These are phyloP conservation scores for Penicillium capsulatum DNA, from an alignment of 2,329 filamentous ascomycete species.

Conservation along the genomic window DNA sequence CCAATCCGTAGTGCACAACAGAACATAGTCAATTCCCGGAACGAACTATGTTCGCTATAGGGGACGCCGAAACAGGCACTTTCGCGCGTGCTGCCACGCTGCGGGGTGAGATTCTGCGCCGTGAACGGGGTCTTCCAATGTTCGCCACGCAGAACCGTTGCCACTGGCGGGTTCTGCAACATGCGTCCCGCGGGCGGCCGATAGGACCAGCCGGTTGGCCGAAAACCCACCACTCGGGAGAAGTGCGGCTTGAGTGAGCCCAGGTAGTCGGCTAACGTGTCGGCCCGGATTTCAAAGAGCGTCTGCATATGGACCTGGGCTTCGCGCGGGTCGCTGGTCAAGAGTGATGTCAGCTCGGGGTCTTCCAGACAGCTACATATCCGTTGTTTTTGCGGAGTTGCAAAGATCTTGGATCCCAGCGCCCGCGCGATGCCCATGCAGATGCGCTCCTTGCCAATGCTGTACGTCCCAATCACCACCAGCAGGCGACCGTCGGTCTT, in stretches of 20 bases:
- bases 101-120: constrained; percentile 68
- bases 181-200: constrained; percentile 63
- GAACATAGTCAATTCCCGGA: constrained; percentile 91
- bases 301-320: constrained; percentile 98
- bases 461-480: constrained; percentile 93
- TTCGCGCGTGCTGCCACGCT: constrained; percentile 76
- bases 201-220: constrained; percentile 93
- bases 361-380: constrained; percentile 85
- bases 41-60: constrained; percentile 93
- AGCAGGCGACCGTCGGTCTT: constrained; percentile 63
- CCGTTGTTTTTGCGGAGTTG: constrained; percentile 73
- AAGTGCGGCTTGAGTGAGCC: constrained; percentile 76
- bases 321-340: constrained; percentile 75
- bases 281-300: constrained; percentile 86
- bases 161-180: constrained; percentile 59
- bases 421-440: constrained; percentile 88
- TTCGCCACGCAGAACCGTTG: constrained; percentile 60
- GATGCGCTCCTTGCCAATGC: constrained; percentile 95
- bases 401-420: constrained; percentile 82
- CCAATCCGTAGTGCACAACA: constrained; percentile 82
- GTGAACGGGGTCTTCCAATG: constrained; percentile 74
- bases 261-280: constrained; percentile 86
- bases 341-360: constrained; percentile 67
- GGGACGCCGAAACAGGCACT: constrained; percentile 90
- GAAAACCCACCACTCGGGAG: constrained; percentile 80